Base-by-base conservation (phyloP, 2,329 filamentous ascomycete genomes). In the Monosporascus sp. region DNA sequence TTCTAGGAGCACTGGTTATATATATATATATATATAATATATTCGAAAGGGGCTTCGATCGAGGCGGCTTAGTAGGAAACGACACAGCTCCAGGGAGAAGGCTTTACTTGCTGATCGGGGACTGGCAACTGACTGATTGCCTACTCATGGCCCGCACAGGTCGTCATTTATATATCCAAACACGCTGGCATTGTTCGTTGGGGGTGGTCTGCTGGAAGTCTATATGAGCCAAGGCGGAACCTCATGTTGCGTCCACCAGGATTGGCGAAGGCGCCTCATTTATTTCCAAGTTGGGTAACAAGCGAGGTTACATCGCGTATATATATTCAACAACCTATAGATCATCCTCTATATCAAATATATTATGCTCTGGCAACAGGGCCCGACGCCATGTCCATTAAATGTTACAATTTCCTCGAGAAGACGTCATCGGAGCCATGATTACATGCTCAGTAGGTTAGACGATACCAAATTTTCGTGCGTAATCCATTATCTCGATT, bases 241-340 rank as follows among this genome's bases (percentile, higher is more conserved):
- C 51, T 57, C 54, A 59, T 50, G 52, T 56, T 61, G 59, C 59
- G 59, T 48, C 48, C 56, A 24, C 56, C 52, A 36, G 48, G 50
- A 55, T 51, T 40, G 55, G 54, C 38, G 52, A 54, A 46, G 48
- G 19, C 45, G 53, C 43, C 46, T 51, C 34, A 20, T 55, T 50
- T 45, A 51, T 56, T 54, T 57, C 51, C 56, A 44, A 55, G 54
- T 59, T 55, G 52, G 54, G 56, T 51, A 47, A 52, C 51, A 56
- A 51, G 52, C 34, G 53, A 57, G 59, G 60, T 47, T 59, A 62
- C 59, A 58, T 61, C 54, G 41, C 20, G 45, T 37, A 7, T 22
- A 7, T 22, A 57, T 57, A 62, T 49, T 59, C 16, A 60, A 3
- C 20, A 27, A 46, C 17, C 3, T 17, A 8, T n/a, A 27, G 6